phyloP scores from a whole-genome alignment of 2,329 filamentous ascomycete genomes.

The Hypoxylon sp. region DNA sequence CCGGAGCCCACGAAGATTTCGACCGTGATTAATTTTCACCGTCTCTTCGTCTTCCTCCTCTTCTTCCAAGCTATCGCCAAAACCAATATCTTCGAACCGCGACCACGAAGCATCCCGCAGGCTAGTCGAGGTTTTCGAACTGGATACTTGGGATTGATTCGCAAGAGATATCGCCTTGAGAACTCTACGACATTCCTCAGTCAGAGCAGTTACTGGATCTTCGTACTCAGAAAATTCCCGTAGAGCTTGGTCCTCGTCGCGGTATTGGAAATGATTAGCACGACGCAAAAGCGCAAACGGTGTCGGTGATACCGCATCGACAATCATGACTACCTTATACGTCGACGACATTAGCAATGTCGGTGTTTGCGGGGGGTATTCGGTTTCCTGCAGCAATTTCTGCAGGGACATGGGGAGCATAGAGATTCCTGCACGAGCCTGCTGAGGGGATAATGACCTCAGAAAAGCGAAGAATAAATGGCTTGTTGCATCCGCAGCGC shows the following conservation, averaged over 20 bases:
- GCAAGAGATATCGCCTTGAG: constrained; percentile 86
- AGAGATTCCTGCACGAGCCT: constrained; percentile 79
- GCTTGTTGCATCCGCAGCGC: constrained; percentile 92
- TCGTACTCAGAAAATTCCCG: constrained; percentile 88
- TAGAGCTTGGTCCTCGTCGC: constrained; percentile 84
- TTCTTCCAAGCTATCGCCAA: constrained; percentile 78
- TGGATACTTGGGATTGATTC: constrained; percentile 83
- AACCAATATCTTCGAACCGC: constrained; percentile 93
- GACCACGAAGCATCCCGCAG: constrained; percentile 93
- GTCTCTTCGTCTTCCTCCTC: constrained; percentile 71
- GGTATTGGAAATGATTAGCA: constrained; percentile 94
- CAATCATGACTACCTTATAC: constrained; percentile 94
- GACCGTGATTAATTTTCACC: constrained; percentile 52
- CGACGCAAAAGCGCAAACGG: constrained; percentile 90
- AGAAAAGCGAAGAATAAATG: constrained; percentile 99
- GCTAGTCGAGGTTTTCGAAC: constrained; percentile 74
- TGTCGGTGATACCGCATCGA: constrained; percentile 92
- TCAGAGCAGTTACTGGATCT: constrained; percentile 86
- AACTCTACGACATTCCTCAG: constrained; percentile 92
- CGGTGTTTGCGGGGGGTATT: constrained; percentile 87
- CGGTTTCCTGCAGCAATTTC: constrained; percentile 87
- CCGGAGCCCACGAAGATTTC: constrained; percentile 61
- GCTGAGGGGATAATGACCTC: constrained; percentile 85
- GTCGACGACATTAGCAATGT: constrained; percentile 80
- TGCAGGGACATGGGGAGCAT: constrained; percentile 89